phyloP scores from a whole-genome alignment of 2,329 filamentous ascomycete genomes.

The Ophiognomonia clavigignenti-juglandacearum region DNA sequence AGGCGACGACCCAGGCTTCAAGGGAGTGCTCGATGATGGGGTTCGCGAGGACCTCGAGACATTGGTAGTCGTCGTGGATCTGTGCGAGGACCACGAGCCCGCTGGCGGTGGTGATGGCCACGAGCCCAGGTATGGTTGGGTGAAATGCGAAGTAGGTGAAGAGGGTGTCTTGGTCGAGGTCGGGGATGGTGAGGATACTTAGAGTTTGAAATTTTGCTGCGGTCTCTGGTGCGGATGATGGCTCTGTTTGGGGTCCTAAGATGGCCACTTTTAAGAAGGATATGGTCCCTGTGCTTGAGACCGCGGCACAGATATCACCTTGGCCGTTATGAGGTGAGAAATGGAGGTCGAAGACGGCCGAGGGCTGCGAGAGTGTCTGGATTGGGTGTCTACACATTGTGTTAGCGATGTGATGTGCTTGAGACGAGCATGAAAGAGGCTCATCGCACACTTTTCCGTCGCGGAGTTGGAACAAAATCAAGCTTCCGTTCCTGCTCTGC shows the following conservation, averaged over 20 bases:
- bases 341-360: conserved; percentile 79
- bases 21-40: conserved; percentile 47
- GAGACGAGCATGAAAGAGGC: conserved; percentile 6
- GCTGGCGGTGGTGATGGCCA: conserved; percentile 69
- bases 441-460: conserved; percentile 51
- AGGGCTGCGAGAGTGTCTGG: conserved; percentile 59
- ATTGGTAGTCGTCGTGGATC: conserved; percentile 37
- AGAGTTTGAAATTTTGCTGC: conserved; percentile 30
- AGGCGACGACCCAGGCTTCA: conserved; percentile 71
- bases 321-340: conserved; percentile 56
- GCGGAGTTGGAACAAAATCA: conserved; percentile 60
- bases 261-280: conserved; percentile 59
- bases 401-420: conserved; percentile 9
- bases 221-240: conserved; percentile 17
- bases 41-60: conserved; percentile 27
- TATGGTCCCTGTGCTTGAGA: conserved; percentile 71
- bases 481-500: conserved; percentile 68
- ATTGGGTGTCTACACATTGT: conserved; percentile 42
- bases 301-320: conserved; percentile 60
- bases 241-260: conserved; percentile 19
- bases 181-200: conserved; percentile 39
- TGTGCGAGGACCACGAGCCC: conserved; percentile 56
- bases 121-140: conserved; percentile 44
- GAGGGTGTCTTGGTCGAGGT: conserved; percentile 53
- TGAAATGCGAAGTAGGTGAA: conserved; percentile 74